phyloP scores from a whole-genome alignment of 177 flowering plant species.

The Vitis hybrid region DNA sequence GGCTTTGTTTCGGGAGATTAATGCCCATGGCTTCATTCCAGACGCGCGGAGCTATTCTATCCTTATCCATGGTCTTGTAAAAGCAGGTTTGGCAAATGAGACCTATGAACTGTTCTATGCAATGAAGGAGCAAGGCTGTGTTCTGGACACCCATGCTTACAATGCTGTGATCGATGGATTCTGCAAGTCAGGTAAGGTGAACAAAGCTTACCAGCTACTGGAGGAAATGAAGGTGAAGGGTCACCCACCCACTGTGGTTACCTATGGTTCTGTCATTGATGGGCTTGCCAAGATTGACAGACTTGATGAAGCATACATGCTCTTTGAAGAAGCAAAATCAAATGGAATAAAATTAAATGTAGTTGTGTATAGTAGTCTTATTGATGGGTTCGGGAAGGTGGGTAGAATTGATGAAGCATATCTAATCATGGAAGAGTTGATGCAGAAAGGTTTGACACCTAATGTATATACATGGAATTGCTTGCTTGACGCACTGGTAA shows the following conservation, averaged over 20 bases:
- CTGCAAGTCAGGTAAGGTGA: slow-evolving; percentile 89
- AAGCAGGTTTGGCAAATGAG: slow-evolving; percentile 76
- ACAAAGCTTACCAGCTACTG: slow-evolving; percentile 85
- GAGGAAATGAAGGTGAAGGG: slow-evolving; percentile 92
- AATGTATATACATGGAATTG: slow-evolving; percentile 83
- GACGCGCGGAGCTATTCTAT: slow-evolving; percentile 68
- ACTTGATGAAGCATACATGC: slow-evolving; percentile 96
- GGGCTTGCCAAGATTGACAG: slow-evolving; percentile 92
- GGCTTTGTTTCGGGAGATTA: slow-evolving; percentile 75
- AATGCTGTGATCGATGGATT: slow-evolving; percentile 88
- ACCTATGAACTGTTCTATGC: slow-evolving; percentile 70
- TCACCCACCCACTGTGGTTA: slow-evolving; percentile 72
- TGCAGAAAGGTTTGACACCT: slow-evolving; percentile 61
- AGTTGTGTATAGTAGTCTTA: slow-evolving; percentile 74
- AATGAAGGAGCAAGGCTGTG: slow-evolving; percentile 87
- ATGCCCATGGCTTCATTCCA: slow-evolving; percentile 61
- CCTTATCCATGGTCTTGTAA: slow-evolving; percentile 61
- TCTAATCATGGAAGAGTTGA: slow-evolving; percentile 68
- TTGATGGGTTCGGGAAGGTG: slow-evolving; percentile 94
- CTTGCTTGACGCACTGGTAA: slow-evolving; percentile 82
- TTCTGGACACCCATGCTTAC: slow-evolving; percentile 77
- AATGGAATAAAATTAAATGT: slow-evolving; percentile 62
- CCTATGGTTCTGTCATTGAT: slow-evolving; percentile 89
- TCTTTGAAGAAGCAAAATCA: slow-evolving; percentile 94
- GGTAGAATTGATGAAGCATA: slow-evolving; percentile 96